These are phyloP conservation scores for Heliocybe sulcata DNA, from an alignment of 1,284 basidiomycete species.

Conservation along the genomic window DNA sequence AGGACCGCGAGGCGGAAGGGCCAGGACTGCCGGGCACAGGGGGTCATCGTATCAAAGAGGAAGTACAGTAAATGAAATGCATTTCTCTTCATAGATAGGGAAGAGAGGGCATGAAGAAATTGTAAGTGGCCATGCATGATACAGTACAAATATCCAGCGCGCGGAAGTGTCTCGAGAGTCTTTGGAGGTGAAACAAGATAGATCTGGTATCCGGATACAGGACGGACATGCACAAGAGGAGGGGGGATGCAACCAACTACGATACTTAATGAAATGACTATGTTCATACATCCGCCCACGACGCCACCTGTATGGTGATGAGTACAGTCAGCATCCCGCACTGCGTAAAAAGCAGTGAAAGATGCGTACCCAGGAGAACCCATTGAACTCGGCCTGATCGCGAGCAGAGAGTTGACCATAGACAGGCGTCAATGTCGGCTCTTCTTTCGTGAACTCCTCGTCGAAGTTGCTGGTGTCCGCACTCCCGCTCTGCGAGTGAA, in stretches of 20 bases:
- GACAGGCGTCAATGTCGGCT: slow-evolving; percentile 96
- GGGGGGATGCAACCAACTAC: slow-evolving; percentile 23
- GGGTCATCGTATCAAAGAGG: slow-evolving; percentile 1
- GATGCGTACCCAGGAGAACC: slow-evolving; percentile 80
- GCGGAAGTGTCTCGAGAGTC: not conserved
- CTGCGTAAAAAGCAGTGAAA: not conserved
- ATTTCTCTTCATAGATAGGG: no score
- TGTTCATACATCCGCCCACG: slow-evolving; percentile 62
- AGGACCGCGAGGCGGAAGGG: not conserved
- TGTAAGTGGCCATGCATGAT: not conserved
- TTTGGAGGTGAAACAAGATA: not conserved
- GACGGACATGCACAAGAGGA: not conserved
- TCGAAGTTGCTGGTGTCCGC: slow-evolving; percentile 90
- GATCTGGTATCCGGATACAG: not conserved
- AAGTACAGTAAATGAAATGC: no score
- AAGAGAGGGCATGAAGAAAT: not conserved
- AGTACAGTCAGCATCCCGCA: not conserved
- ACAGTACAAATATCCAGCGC: not conserved
- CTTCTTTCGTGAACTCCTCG: slow-evolving; percentile 94
- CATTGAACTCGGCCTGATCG: slow-evolving; percentile 94
- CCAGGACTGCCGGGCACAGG: slow-evolving; percentile 4
- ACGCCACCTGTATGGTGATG: slow-evolving; percentile 42
- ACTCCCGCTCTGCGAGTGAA: slow-evolving; percentile 55
- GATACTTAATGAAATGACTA: slow-evolving; percentile 1
- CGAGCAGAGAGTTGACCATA: slow-evolving; percentile 89